These are phyloP conservation scores for Cladosporium austrohemisphaericum DNA, from an alignment of 2,329 filamentous ascomycete species.

Conservation along the genomic window DNA sequence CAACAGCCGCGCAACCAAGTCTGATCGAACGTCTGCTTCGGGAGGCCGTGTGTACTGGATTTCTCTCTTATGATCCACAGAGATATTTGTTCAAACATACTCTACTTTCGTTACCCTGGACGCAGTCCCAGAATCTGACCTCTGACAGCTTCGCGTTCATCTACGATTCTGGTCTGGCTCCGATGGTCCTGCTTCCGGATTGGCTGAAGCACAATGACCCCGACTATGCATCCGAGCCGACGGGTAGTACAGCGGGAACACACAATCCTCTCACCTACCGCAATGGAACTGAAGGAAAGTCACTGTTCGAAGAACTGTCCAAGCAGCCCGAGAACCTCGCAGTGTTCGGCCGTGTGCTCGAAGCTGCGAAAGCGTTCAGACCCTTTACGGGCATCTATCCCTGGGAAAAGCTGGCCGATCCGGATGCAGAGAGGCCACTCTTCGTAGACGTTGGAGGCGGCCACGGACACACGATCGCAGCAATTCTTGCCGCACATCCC, in stretches of 20 bases:
- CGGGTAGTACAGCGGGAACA: not conserved
- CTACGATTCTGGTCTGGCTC: constrained; percentile 4
- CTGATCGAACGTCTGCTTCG: constrained; percentile 5
- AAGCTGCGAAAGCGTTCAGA: not conserved
- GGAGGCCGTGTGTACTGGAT: not conserved
- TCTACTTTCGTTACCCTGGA: not conserved
- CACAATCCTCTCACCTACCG: constrained; percentile 6
- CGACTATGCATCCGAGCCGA: not conserved
- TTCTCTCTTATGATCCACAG: not conserved
- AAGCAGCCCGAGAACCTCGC: constrained; percentile 1
- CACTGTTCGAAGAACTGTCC: not conserved
- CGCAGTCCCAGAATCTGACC: not conserved
- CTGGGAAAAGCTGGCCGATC: constrained; percentile 3
- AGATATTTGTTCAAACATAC: not conserved
- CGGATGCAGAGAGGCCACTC: not conserved
- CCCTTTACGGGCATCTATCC: constrained; percentile 6
- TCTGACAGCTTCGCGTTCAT: not conserved
- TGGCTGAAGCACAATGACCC: constrained; percentile 4
- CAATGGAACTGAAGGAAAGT: constrained; percentile 2
- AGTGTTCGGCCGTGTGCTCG: not conserved
- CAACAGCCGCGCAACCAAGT: not conserved
- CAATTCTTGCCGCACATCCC: constrained; percentile 19
- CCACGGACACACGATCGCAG: constrained; percentile 22
- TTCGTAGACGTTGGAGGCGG: constrained; percentile 30
- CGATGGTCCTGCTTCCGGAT: not conserved